These are phyloP conservation scores for Gynandropsis gynandra DNA, from an alignment of 345 rosid species.

Conservation along the genomic window DNA sequence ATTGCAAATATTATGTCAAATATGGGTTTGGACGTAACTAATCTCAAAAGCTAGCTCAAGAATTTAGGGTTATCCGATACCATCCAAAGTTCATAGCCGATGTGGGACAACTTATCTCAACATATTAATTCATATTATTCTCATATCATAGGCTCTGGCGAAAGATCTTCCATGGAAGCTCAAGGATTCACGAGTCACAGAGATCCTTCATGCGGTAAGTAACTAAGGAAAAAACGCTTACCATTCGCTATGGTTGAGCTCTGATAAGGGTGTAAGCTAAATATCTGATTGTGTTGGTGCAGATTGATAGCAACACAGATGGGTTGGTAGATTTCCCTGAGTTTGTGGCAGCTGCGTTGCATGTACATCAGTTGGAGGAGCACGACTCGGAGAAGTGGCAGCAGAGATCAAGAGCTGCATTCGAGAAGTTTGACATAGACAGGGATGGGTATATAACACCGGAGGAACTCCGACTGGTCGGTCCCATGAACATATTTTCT, in stretches of 20 bases:
- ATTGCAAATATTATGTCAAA: too few relatives aligned
- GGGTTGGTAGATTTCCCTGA: constrained; percentile 88
- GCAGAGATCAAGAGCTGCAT: constrained; percentile 67
- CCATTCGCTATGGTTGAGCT: not conserved
- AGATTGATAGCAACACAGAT: constrained; percentile 95
- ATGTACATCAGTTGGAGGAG: constrained; percentile 80
- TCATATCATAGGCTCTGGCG: constrained; percentile 71
- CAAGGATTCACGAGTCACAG: constrained; percentile 78
- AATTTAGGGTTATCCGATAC: too few relatives aligned
- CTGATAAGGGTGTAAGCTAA: not conserved
- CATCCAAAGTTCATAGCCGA: too few relatives aligned
- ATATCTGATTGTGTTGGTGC: constrained; percentile 21
- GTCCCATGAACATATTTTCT: not conserved
- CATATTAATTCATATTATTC: not conserved
- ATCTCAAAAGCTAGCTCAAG: too few relatives aligned
- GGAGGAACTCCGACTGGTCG: constrained; percentile 82
- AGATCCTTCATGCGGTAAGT: constrained; percentile 87
- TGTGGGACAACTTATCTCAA: too few relatives aligned
- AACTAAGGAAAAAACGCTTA: not conserved
- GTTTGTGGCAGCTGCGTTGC: constrained; percentile 85
- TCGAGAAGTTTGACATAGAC: constrained; percentile 86
- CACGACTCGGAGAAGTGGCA: constrained; percentile 89
- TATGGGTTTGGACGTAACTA: too few relatives aligned
- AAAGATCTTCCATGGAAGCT: constrained; percentile 93
- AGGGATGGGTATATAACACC: constrained; percentile 83